Evolutionary conservation across 2,329 filamentous ascomycete genomes (phyloP).

Genomic region (Coniochaeta sp.): DNA sequence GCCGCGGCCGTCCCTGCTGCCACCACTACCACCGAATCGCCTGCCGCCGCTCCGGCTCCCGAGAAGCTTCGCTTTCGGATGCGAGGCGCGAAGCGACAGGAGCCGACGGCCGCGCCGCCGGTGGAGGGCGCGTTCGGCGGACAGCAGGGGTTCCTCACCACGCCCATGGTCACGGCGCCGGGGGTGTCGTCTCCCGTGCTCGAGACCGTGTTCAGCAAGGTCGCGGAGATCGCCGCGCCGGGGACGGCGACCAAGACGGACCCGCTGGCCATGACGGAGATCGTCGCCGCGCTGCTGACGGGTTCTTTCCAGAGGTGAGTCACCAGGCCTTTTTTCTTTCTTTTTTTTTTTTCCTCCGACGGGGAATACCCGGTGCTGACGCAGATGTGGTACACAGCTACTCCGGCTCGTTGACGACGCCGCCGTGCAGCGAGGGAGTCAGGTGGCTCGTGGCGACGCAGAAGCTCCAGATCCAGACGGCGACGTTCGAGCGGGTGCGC

Average conservation of each 20-base stretch:
- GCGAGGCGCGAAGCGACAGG: not conserved
- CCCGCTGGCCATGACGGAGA: constrained; percentile 35
- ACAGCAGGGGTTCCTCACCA: constrained; percentile 1
- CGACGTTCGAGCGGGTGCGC: constrained; percentile 30
- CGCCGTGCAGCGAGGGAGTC: constrained; percentile 40
- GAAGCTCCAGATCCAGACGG: constrained; percentile 27
- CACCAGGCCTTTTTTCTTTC: not conserved
- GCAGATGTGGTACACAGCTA: constrained; percentile 22
- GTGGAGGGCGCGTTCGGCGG: constrained; percentile 2
- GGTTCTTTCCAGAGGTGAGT: constrained; percentile 30
- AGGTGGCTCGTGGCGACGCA: constrained; percentile 39
- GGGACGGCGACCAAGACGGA: constrained; percentile 31
- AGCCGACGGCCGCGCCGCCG: not conserved
- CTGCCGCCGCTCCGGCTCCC: constrained; percentile 3
- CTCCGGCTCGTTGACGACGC: constrained; percentile 40
- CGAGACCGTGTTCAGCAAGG: constrained; percentile 36
- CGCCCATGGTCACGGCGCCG: constrained; percentile 11
- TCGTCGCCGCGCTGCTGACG: constrained; percentile 27
- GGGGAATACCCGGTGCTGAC: not conserved
- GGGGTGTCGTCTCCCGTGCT: constrained; percentile 30
- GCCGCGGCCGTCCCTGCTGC: constrained; percentile 7
- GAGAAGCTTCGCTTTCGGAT: not conserved
- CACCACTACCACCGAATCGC: constrained; percentile 4
- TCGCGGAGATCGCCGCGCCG: constrained; percentile 32
- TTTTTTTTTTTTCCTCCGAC: not conserved